Conservation (phyloP, 768 basidiomycete genomes). For the Lactifluus piperatus region DNA sequence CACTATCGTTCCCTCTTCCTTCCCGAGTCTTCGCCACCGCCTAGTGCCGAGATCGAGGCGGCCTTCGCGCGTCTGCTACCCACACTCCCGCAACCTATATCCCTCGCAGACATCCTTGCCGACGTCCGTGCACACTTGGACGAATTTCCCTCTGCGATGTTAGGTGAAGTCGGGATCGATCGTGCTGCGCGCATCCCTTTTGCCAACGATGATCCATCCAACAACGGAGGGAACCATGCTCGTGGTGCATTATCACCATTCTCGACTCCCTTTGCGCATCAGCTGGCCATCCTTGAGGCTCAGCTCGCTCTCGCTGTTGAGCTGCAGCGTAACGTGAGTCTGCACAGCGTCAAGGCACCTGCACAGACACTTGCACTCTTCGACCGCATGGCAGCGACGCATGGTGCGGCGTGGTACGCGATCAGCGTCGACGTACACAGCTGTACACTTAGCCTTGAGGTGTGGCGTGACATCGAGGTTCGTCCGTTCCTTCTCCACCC, state of each 20-base stretch:
- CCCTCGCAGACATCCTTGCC: slow-evolving; percentile 47
- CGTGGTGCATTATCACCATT: slow-evolving; percentile 65
- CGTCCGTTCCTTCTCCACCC: slow-evolving; percentile 19
- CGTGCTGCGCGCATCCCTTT: slow-evolving; percentile 66
- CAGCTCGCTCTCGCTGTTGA: slow-evolving; percentile 84
- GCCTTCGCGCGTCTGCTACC: slow-evolving; percentile 51
- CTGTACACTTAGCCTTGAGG: slow-evolving; percentile 75
- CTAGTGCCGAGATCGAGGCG: slow-evolving; percentile 25
- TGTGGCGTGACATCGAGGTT: slow-evolving; percentile 70
- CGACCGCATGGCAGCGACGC: slow-evolving; percentile 44
- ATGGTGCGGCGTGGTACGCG: slow-evolving; percentile 46
- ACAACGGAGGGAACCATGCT: slow-evolving; percentile 24
- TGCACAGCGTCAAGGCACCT: slow-evolving; percentile 82
- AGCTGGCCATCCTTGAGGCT: slow-evolving; percentile 67
- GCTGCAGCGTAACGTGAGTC: slow-evolving; percentile 63
- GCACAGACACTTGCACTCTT: slow-evolving; percentile 62
- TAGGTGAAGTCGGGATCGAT: slow-evolving; percentile 94
- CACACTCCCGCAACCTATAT: slow-evolving; percentile 62
- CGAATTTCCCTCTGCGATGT: slow-evolving; percentile 62
- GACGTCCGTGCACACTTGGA: slow-evolving; percentile 52
- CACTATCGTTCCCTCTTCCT: slow-evolving; percentile 76
- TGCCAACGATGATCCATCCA: slow-evolving; percentile 24
- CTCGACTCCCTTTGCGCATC: slow-evolving; percentile 71
- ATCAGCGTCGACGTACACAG: slow-evolving; percentile 89
- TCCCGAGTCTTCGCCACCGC: slow-evolving; percentile 24